Conservation (phyloP, 805 yeast species). For the Sungouiella thailandica region DNA sequence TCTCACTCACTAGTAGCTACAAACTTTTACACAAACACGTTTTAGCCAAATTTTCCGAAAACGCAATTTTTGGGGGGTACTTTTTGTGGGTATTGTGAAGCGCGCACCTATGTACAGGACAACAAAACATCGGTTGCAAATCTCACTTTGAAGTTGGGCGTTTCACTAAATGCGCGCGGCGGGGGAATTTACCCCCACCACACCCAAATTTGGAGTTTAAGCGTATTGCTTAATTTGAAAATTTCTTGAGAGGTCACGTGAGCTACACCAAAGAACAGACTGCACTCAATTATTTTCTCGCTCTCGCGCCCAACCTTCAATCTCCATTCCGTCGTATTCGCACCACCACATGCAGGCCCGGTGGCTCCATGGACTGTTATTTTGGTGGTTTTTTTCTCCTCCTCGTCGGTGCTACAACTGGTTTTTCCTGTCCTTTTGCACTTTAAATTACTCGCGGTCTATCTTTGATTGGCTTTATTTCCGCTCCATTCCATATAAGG, state of each 20-base stretch:
- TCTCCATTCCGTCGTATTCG: conserved; percentile 8
- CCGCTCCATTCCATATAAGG: not conserved
- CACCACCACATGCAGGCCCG: conserved; percentile 11
- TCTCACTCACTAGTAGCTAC: no score
- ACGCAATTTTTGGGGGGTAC: not conserved
- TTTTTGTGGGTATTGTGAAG: not conserved
- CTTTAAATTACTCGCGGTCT: not conserved
- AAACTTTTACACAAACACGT: no score
- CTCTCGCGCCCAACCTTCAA: not conserved
- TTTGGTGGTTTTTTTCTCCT: conserved; percentile 1
- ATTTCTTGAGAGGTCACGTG: not conserved
- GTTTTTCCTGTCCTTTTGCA: not conserved
- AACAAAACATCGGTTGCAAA: no score
- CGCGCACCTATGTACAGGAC: no score
- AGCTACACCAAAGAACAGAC: not conserved
- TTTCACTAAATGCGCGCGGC: not conserved
- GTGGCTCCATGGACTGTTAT: not conserved
- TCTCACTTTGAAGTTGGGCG: no score
- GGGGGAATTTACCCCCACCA: not conserved
- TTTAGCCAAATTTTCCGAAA: no score
- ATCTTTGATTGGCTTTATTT: not conserved
- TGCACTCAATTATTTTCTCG: not conserved
- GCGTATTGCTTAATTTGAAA: not conserved
- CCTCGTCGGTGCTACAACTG: not conserved
- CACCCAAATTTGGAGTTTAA: not conserved